Evolutionary conservation across 345 rosid genomes (phyloP).

Genomic region (Ceriops decandra): DNA sequence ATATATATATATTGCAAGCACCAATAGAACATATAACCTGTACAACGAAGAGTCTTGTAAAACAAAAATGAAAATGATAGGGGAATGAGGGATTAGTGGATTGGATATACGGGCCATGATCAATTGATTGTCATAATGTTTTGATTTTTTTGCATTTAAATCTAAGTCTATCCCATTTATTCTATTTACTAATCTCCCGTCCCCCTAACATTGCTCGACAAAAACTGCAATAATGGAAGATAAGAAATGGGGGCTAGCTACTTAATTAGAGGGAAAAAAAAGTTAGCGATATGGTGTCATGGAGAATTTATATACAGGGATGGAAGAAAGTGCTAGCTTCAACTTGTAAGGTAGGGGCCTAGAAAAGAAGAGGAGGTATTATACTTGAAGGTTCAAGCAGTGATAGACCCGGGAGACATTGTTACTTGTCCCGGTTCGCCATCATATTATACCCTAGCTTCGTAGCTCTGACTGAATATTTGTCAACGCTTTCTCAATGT

Average conservation of each 20-base stretch:
- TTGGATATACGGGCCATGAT: too few relatives aligned
- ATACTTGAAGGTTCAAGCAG: not conserved
- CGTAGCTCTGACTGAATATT: constrained; percentile 15
- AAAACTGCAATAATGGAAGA: not conserved
- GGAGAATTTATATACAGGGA: not conserved
- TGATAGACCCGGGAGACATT: not conserved
- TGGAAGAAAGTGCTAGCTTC: constrained; percentile 11
- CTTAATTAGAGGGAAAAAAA: not conserved
- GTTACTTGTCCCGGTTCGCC: not conserved
- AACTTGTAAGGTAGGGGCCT: constrained; percentile 11
- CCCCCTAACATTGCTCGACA: too few relatives aligned
- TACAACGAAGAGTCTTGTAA: too few relatives aligned
- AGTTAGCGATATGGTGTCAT: not conserved
- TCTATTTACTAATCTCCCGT: too few relatives aligned
- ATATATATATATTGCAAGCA: too few relatives aligned
- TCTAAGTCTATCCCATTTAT: too few relatives aligned
- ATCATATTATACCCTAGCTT: not conserved
- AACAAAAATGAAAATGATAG: too few relatives aligned
- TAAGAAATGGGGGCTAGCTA: not conserved
- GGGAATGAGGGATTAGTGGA: too few relatives aligned
- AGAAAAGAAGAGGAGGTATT: constrained; percentile 9
- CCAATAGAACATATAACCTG: too few relatives aligned
- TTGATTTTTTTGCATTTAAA: too few relatives aligned
- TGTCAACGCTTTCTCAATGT: constrained; percentile 22
- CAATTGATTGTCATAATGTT: too few relatives aligned